Percentiles rank a stretch among this genome's conserved stretches.
Evolutionary conservation across 768 basidiomycete genomes (phyloP).

Genomic region (Pisolithus albus): DNA sequence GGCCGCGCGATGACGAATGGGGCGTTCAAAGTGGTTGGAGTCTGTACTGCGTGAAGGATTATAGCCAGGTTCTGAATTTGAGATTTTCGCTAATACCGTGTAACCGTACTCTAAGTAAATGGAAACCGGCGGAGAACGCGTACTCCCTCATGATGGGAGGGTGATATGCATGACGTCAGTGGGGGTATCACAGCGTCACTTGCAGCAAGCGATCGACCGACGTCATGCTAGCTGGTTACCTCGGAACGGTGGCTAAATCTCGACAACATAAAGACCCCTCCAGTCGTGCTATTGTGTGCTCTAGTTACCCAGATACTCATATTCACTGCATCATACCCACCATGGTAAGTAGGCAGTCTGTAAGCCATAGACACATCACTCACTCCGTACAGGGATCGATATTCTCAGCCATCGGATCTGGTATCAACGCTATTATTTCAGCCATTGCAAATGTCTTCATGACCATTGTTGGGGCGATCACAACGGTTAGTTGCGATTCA

Average conservation of each 20-base stretch:
- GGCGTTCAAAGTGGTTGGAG: slow-evolving; percentile 40
- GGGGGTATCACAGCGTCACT: neutral
- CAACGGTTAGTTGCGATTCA: slow-evolving; percentile 37
- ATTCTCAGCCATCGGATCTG: slow-evolving; percentile 58
- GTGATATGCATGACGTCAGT: neutral
- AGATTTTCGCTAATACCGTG: neutral
- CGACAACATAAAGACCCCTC: neutral
- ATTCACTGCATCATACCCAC: neutral
- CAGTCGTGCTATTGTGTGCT: too few species aligned
- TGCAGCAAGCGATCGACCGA: neutral
- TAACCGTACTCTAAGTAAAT: neutral
- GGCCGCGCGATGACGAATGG: slow-evolving; percentile 60
- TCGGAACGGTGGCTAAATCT: too few species aligned
- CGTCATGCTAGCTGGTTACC: neutral
- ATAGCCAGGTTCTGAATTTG: neutral
- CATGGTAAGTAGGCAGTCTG: neutral
- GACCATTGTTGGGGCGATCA: slow-evolving; percentile 55
- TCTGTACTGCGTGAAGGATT: neutral
- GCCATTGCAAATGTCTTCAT: slow-evolving; percentile 55
- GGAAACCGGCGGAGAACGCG: neutral
- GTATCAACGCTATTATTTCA: slow-evolving; percentile 51
- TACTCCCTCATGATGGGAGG: neutral
- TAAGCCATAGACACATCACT: too few species aligned
- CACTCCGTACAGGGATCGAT: slow-evolving; percentile 44
- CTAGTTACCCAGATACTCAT: neutral